These are phyloP conservation scores for Leptodontidium sp. DNA, from an alignment of 2,329 filamentous ascomycete species.

Conservation along the genomic window DNA sequence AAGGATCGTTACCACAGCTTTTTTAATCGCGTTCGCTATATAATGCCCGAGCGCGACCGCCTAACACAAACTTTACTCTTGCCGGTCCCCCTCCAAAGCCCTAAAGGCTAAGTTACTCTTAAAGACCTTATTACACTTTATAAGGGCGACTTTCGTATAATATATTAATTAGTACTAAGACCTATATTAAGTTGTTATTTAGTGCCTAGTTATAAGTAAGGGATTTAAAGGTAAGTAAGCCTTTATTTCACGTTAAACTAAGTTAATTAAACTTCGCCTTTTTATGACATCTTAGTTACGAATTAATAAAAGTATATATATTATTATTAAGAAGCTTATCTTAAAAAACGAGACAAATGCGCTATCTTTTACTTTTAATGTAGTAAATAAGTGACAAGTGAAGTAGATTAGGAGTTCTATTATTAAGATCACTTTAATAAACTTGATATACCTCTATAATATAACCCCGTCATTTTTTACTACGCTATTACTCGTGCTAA, in stretches of 20 bases:
- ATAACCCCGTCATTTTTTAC: too few relatives aligned
- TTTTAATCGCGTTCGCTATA: constrained; percentile 25
- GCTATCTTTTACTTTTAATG: too few relatives aligned
- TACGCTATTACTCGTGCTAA: too few relatives aligned
- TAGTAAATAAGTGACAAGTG: too few relatives aligned
- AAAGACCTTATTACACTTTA: constrained; percentile 23
- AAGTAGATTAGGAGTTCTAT: too few relatives aligned
- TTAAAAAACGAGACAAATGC: too few relatives aligned
- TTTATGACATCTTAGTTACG: too few relatives aligned
- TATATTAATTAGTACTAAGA: constrained; percentile 17
- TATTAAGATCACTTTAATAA: too few relatives aligned
- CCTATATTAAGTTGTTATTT: constrained; percentile 10
- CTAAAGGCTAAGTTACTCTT: constrained; percentile 19
- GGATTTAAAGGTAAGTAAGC: constrained; percentile 18
- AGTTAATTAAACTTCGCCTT: too few relatives aligned
- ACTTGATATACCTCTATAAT: too few relatives aligned
- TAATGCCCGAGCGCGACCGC: constrained; percentile 23
- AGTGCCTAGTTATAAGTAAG: constrained; percentile 5
- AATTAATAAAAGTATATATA: too few relatives aligned
- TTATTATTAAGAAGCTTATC: too few relatives aligned
- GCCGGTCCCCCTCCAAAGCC: constrained; percentile 15
- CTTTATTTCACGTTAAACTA: neutral
- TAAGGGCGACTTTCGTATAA: constrained; percentile 18
- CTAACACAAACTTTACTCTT: constrained; percentile 22
- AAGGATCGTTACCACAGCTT: constrained; percentile 17